Percentiles rank a stretch among this genome's conserved stretches.
Evolutionary conservation across 2,329 filamentous ascomycete genomes (phyloP).

Genomic region (Ascochyta viciae-villosae): DNA sequence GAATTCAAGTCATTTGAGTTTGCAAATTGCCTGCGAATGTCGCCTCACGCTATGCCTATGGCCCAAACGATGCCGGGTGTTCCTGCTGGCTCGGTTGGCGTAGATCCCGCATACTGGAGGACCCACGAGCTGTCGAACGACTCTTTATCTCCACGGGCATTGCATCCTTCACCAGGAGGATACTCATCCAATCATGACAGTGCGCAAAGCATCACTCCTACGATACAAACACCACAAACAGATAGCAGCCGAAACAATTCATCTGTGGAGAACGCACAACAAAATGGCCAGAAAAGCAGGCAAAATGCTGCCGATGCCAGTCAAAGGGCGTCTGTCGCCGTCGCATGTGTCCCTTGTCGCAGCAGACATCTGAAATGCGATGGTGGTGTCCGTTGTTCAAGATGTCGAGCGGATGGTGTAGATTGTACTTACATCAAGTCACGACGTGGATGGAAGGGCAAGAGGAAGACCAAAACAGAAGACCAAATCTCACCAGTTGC

Average conservation of each 20-base stretch:
- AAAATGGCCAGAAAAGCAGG: constrained; percentile 29
- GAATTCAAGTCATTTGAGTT: constrained; percentile 6
- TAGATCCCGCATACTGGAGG: constrained; percentile 47
- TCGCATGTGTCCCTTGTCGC: constrained; percentile 61
- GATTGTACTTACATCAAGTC: constrained; percentile 61
- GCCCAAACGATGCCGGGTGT: constrained; percentile 32
- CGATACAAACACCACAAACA: constrained; percentile 41
- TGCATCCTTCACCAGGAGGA: constrained; percentile 39
- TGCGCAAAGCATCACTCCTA: constrained; percentile 38
- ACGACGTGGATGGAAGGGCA: constrained; percentile 58
- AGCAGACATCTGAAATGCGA: constrained; percentile 62
- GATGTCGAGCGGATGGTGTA: constrained; percentile 54
- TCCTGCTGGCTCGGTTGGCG: constrained; percentile 36
- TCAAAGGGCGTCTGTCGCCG: constrained; percentile 45
- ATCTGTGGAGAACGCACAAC: constrained; percentile 20
- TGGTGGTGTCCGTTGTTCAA: constrained; percentile 57
- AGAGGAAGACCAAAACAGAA: constrained; percentile 47
- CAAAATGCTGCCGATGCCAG: constrained; percentile 17
- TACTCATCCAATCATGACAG: constrained; percentile 43
- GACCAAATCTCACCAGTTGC: constrained; percentile 34
- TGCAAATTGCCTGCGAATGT: constrained; percentile 18
- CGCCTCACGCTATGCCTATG: constrained; percentile 38
- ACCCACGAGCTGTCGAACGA: constrained; percentile 29
- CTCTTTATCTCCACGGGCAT: constrained; percentile 27
- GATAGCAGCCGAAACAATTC: constrained; percentile 30